These are phyloP conservation scores for Raffaelea ambrosiae DNA, from an alignment of 2,329 filamentous ascomycete species.

Conservation along the genomic window DNA sequence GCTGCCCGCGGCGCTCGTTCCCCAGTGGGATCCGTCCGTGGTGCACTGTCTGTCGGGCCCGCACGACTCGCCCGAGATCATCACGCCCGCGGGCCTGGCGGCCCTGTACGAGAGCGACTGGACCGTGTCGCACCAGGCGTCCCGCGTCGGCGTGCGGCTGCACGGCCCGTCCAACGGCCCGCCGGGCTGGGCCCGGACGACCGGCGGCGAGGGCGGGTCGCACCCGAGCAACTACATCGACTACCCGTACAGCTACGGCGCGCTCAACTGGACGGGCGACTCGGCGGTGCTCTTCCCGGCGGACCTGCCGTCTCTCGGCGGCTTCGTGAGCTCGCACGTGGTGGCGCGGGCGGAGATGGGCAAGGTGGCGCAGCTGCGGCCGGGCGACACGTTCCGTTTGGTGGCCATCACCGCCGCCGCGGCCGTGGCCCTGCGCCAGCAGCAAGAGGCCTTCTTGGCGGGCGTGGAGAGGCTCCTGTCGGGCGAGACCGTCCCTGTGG, in stretches of 20 bases:
- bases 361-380: slow-evolving; percentile 25
- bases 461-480: no score
- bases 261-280: slow-evolving; percentile 27
- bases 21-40: no score
- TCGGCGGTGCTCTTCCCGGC: slow-evolving; percentile 22
- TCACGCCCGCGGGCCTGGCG: slow-evolving; percentile 15
- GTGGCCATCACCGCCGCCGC: no score
- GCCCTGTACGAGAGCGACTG: not conserved
- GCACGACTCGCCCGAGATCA: slow-evolving; percentile 18
- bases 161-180: not conserved
- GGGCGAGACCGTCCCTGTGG: no score
- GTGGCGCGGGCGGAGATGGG: slow-evolving; percentile 24
- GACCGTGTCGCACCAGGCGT: slow-evolving; percentile 4
- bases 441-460: no score
- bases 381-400: slow-evolving; percentile 16
- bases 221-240: slow-evolving; percentile 8
- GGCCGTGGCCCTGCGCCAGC: no score
- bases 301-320: slow-evolving; percentile 24
- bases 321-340: slow-evolving; percentile 20
- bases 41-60: slow-evolving; percentile 22
- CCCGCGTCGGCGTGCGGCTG: slow-evolving; percentile 7
- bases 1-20: no score
- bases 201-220: slow-evolving; percentile 7
- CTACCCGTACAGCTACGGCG: slow-evolving; percentile 12
- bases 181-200: slow-evolving; percentile 1